A percentile compares a stretch with the other conserved stretches of the same genome.
phyloP scores from a whole-genome alignment of 2,329 filamentous ascomycete species.

The Talaromyces funiculosus region DNA sequence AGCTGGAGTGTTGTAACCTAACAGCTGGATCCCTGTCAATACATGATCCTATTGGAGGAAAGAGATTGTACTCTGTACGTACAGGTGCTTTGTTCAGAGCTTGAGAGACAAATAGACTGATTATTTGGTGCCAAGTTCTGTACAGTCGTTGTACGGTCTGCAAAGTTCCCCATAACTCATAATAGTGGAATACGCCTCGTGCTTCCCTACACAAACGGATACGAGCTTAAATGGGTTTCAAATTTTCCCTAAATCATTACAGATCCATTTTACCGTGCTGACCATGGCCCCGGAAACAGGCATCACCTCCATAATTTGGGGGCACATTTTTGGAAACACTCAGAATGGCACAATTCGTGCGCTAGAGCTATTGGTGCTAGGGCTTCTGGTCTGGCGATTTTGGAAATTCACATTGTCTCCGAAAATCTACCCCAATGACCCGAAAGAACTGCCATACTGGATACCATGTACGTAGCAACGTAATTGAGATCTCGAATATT shows the following conservation, averaged over 20 bases:
- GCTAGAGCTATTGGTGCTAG: not conserved
- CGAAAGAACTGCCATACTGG: not conserved
- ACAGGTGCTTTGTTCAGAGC: not conserved
- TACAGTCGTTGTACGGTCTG: too few relatives aligned
- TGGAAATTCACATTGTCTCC: conserved; percentile 8
- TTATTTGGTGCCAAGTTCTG: too few relatives aligned
- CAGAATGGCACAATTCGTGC: not conserved
- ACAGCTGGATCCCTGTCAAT: not conserved
- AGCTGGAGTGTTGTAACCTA: not conserved
- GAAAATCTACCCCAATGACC: not conserved
- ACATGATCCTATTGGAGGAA: not conserved
- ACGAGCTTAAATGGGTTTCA: not conserved
- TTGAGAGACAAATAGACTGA: not conserved
- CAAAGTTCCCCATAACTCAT: not conserved
- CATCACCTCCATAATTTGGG: not conserved
- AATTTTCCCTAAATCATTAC: not conserved
- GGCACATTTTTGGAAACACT: not conserved
- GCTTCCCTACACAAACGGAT: not conserved
- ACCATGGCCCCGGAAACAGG: not conserved
- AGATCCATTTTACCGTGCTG: not conserved
- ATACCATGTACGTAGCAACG: not conserved
- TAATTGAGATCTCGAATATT: not conserved
- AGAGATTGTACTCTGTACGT: not conserved
- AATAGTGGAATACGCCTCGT: not conserved
- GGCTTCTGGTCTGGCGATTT: not conserved